A percentile compares a stretch with the other conserved stretches of the same genome.
Evolutionary conservation across 768 basidiomycete species (phyloP).

Genomic region (Suillus cothurnatus): DNA sequence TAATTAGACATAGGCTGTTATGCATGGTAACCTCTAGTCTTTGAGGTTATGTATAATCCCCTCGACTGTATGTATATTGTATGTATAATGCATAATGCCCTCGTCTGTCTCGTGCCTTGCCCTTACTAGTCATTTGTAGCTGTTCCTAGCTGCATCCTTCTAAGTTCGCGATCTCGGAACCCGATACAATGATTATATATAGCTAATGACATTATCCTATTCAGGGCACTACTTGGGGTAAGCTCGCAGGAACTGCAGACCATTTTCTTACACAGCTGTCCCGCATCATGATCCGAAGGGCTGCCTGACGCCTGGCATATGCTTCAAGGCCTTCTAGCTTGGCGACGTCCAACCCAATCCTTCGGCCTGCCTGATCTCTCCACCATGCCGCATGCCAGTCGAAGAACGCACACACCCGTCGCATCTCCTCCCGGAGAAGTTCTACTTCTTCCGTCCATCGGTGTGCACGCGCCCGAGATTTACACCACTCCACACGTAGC

Average conservation of each 20-base stretch:
- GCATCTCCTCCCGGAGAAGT: constrained; percentile 10
- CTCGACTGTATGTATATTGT: not conserved
- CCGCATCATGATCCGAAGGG: not conserved
- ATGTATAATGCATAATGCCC: not conserved
- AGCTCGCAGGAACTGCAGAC: not conserved
- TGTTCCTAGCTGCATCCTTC: not conserved
- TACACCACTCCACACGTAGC: constrained; percentile 13
- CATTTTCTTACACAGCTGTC: not conserved
- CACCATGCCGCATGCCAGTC: constrained; percentile 1
- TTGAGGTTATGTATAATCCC: not conserved
- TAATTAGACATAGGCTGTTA: not conserved
- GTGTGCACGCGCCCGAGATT: constrained; percentile 3
- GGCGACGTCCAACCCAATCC: not conserved
- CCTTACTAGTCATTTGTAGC: not conserved
- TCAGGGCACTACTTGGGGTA: not conserved
- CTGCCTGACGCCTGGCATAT: not conserved
- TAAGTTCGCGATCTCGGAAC: not conserved
- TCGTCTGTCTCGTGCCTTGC: not conserved
- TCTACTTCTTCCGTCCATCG: constrained; percentile 9
- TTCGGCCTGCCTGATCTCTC: not conserved
- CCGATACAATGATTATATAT: too few relatives aligned
- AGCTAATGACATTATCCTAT: not conserved
- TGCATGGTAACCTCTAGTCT: not conserved
- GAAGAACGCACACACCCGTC: not conserved
- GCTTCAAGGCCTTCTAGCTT: not conserved